Evolutionary conservation across 352 stramenopile species (phyloP), one percentile per base, ranked within the genome.

Genomic region (Globisporangium viniferum): DNA sequence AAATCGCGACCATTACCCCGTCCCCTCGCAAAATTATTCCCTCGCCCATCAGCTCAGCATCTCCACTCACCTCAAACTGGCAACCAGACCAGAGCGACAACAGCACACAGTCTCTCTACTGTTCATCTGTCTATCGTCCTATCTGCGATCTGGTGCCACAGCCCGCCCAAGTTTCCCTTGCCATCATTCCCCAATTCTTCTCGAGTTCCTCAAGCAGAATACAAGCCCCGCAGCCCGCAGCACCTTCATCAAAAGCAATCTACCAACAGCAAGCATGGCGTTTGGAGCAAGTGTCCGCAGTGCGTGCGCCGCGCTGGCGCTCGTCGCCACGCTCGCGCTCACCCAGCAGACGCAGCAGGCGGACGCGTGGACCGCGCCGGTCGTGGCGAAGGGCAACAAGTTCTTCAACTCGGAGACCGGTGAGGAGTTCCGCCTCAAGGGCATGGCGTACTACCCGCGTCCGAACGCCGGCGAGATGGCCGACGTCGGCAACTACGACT

Each of bases 361-460:
- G n/a, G n/a, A 58, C 31, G 67, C 61, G 54, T 72, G 60, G 61
- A 44, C 64, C 18, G 31, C 67, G 9, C 61, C 41, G 5, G 18
- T 93, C 15, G 72, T 88, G n/a, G 66, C 82, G 55, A 90, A 91
- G 67, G 81, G 83, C 67, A 90, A 89, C 77, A 88, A 86, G 63
- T 87, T 91, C 63, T 92, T 92, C 61, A 71, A 91, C 70, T 81
- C 73, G 20, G 67, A 70, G 1, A 83, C 73, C 0, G 77, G 76
- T 0, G 59, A 77, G 60, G 80, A 91, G 65, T 83, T 93, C 72
- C 78, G 79, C 20, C 78, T 91, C 41, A 80, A 81, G 55, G 86
- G 86, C 41, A 84, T 92, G 71, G 81, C 76, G 2, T 91, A 92
- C 70, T 91, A 87, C 69, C 82, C 83, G 10, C 77, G 81, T 5